Percentiles rank a stretch among this genome's conserved stretches.
These are phyloP conservation scores for Phytopythium cucurbitacearum DNA, from an alignment of 352 stramenopile genomes.

Conservation along the genomic window DNA sequence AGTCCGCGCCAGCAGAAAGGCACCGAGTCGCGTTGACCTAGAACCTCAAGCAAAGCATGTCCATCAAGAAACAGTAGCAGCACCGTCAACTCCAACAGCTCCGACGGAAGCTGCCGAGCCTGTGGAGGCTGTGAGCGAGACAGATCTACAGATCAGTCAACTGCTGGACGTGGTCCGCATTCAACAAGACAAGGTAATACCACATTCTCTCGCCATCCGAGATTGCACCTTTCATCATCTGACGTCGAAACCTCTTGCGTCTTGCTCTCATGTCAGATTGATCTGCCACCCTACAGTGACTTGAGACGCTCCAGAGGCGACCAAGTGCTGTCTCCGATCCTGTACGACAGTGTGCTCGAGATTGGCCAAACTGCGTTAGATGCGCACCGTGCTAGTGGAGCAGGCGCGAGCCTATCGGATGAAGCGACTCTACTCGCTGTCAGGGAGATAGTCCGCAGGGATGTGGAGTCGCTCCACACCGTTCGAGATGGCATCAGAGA, in stretches of 20 bases:
- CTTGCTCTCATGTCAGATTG: constrained; percentile 11
- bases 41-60: no score
- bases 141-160: no score
- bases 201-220: background rate
- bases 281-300: constrained; percentile 6
- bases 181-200: no score
- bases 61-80: no score
- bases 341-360: constrained; percentile 22
- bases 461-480: background rate
- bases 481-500: background rate
- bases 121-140: no score
- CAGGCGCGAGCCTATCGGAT: background rate
- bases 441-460: background rate
- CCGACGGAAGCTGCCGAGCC: no score
- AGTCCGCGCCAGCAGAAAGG: no score
- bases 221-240: background rate
- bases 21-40: no score
- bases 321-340: constrained; percentile 1
- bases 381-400: background rate
- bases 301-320: background rate
- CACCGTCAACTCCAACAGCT: no score
- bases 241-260: background rate
- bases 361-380: constrained; percentile 10
- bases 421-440: background rate
- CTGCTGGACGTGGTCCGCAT: no score